Evolutionary conservation across 768 basidiomycete species (phyloP).

Genomic region (Bullera alba): DNA sequence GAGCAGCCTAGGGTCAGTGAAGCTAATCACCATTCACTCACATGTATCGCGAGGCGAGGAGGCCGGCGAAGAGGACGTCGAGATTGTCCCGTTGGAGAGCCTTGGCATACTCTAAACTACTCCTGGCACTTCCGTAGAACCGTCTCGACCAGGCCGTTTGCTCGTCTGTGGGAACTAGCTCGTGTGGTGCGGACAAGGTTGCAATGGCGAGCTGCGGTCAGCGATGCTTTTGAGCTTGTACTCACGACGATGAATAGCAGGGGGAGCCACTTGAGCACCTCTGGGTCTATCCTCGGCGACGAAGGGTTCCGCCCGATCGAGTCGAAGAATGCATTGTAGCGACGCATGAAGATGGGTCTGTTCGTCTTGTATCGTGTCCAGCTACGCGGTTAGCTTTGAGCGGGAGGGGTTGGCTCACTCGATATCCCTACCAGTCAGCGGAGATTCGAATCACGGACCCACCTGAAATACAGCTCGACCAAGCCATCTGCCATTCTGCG

Average conservation of each 20-base stretch:
- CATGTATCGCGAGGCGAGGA: conserved; percentile 47
- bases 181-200: conserved; percentile 42
- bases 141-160: conserved; percentile 43
- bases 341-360: conserved; percentile 40
- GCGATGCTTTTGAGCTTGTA: neutral
- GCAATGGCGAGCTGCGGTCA: conserved; percentile 43
- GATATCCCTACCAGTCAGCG: conserved; percentile 18
- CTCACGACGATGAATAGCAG: conserved; percentile 46
- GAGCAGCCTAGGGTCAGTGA: conserved; percentile 33
- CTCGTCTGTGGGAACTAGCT: conserved; percentile 38
- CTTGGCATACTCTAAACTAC: conserved; percentile 44
- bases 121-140: conserved; percentile 44
- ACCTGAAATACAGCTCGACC: conserved; percentile 39
- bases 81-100: conserved; percentile 47
- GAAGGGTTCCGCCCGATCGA: conserved; percentile 35
- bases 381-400: conserved; percentile 19
- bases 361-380: conserved; percentile 49
- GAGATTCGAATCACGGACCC: neutral
- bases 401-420: conserved; percentile 24
- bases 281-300: conserved; percentile 43
- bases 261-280: conserved; percentile 45
- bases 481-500: conserved; percentile 42
- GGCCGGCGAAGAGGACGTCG: conserved; percentile 45
- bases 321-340: conserved; percentile 45
- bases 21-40: conserved; percentile 15